Conservation (phyloP, 768 basidiomycete genomes). For the Russula compacta region DNA sequence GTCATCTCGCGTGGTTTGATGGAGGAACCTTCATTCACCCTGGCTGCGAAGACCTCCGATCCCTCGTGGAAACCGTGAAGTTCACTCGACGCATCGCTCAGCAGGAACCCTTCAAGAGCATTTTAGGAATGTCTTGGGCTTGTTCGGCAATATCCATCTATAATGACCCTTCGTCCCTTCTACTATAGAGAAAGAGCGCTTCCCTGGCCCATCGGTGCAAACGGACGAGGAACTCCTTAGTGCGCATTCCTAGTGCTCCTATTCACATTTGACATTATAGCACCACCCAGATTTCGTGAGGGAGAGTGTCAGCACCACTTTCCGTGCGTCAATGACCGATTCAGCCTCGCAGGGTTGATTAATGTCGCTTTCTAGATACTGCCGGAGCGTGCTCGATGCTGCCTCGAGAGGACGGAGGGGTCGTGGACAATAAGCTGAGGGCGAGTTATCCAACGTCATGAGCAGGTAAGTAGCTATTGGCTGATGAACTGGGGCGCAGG, state of each 20-base stretch:
- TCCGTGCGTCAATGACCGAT: neutral
- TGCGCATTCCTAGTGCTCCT: neutral
- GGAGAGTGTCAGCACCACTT: neutral
- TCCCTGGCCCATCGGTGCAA: constrained; percentile 12
- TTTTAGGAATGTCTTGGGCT: constrained; percentile 4
- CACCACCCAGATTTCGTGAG: neutral
- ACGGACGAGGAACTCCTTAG: constrained; percentile 14
- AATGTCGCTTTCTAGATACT: constrained; percentile 2
- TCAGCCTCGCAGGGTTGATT: too few relatives aligned
- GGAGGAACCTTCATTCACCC: neutral
- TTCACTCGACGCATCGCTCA: constrained; percentile 17
- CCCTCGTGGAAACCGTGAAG: constrained; percentile 20
- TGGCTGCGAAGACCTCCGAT: constrained; percentile 2
- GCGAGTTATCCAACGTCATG: neutral
- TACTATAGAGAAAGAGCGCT: constrained; percentile 5
- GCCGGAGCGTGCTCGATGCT: constrained; percentile 16
- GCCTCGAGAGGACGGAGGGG: constrained; percentile 14
- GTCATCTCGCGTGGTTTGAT: neutral
- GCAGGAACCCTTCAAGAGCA: constrained; percentile 19
- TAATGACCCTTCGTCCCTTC: neutral
- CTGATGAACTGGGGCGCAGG: neutral
- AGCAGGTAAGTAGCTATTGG: neutral
- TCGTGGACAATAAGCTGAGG: constrained; percentile 18
- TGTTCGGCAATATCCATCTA: neutral
- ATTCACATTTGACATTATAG: neutral